Evolutionary conservation across 805 yeast genomes (phyloP), one percentile per base, ranked within the genome.

Genomic region (Metschnikowia henanensis): DNA sequence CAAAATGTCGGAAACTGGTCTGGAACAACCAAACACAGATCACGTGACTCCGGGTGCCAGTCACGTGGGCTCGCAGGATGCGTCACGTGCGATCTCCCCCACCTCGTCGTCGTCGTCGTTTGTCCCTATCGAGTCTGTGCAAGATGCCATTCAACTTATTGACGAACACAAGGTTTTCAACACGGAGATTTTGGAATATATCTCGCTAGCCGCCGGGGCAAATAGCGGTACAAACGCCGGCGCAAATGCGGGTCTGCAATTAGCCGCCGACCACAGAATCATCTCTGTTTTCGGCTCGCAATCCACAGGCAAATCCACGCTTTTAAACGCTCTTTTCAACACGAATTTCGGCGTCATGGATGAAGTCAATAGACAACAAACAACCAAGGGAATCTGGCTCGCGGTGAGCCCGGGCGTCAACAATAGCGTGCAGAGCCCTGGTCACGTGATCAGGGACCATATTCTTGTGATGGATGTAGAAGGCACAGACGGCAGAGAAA

Each of bases 241-340:
- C 16, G 18, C 28, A 18, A 18, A 19, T 10, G 16, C 30, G 20
- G 29, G 28, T 30, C 20, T 20, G 15, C 28, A 41, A 5, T 17
- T 18, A 17, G 61, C 68, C 43, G 68, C 84, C 43, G 74, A 84
- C 54, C 91, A 92, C 68, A 96, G 94, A 62, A 81, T 94, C 16
- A 87, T 94, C 3, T 84, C 98, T 0, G 99, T 94, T 30, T 94
- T 94, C 72, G 99, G 99, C 5, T 89, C 97, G 1, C 99, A 94
- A 61, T 85, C 95, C 3, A 90, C 97, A 4, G 99, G 99, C 41
- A 94, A 94, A 65, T 89, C 97, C 2, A 94, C 99, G 0, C 73
- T 94, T 46, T 74, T 94, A 56, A 94, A 94, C 66, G 79, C 81
- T 34, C 66, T 94, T 45, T 94, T 94, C 68, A 85, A 85, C 50